Conservation (phyloP, 306 rosid species). For the Myrica gale region DNA sequence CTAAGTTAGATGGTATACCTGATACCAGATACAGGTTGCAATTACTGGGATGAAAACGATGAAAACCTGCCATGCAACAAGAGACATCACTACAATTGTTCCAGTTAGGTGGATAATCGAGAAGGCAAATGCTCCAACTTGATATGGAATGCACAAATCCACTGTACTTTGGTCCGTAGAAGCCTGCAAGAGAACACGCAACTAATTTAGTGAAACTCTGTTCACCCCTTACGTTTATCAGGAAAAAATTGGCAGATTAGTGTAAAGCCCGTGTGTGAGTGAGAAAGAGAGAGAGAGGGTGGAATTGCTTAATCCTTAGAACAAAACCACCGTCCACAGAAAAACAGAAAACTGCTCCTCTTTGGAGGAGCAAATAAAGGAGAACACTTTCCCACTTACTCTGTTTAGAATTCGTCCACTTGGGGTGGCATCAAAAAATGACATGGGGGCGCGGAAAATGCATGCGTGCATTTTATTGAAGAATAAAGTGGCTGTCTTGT, state of each 20-base stretch:
- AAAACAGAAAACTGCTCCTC: background rate
- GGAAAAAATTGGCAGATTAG: too few relatives aligned
- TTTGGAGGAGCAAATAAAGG: background rate
- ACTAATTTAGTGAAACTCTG: background rate
- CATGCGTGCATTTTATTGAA: slow-evolving; percentile 55
- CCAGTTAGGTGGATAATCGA: slow-evolving; percentile 42
- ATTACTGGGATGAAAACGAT: slow-evolving; percentile 48
- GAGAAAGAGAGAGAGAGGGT: background rate
- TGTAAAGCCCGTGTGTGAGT: background rate
- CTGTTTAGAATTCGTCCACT: slow-evolving; percentile 63
- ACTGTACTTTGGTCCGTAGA: slow-evolving; percentile 54
- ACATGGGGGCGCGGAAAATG: slow-evolving; percentile 68
- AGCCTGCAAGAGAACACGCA: slow-evolving; percentile 38
- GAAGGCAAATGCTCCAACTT: slow-evolving; percentile 34
- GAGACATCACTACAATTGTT: slow-evolving; percentile 50
- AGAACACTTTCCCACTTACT: slow-evolving; percentile 32
- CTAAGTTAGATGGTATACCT: slow-evolving; percentile 32
- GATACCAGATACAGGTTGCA: slow-evolving; percentile 46
- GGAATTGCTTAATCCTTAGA: background rate
- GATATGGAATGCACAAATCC: slow-evolving; percentile 37
- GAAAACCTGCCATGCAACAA: slow-evolving; percentile 56
- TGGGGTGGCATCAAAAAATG: slow-evolving; percentile 69
- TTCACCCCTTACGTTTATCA: too few relatives aligned
- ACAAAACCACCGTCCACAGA: background rate
- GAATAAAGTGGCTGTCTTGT: slow-evolving; percentile 56